Percentiles rank a stretch among this genome's conserved stretches.
These are phyloP conservation scores for Globisporangium nodosum DNA, from an alignment of 352 stramenopile species.

Conservation along the genomic window DNA sequence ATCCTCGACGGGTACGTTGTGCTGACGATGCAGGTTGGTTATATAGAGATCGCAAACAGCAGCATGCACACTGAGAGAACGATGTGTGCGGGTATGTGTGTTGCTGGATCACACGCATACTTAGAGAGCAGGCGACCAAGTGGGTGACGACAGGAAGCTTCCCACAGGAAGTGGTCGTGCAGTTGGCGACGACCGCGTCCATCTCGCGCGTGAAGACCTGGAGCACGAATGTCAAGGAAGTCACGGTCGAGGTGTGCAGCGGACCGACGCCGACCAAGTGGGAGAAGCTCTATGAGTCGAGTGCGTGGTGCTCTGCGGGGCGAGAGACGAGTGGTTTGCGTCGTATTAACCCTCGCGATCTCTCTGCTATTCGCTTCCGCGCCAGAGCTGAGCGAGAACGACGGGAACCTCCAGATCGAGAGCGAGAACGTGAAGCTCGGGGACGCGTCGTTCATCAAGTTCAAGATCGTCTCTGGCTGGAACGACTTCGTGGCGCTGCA, in stretches of 20 bases:
- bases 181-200: slow-evolving; percentile 69
- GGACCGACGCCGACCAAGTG: slow-evolving; percentile 70
- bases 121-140: slow-evolving; percentile 70
- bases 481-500: slow-evolving; percentile 75
- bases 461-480: slow-evolving; percentile 82
- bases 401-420: slow-evolving; percentile 79
- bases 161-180: slow-evolving; percentile 76
- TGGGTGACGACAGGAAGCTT: slow-evolving; percentile 82
- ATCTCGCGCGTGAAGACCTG: slow-evolving; percentile 79
- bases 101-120: neutral
- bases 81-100: neutral
- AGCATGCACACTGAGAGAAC: neutral
- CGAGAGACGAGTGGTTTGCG: neutral
- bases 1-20: slow-evolving; percentile 65
- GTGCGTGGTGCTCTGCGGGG: slow-evolving; percentile 28
- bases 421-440: slow-evolving; percentile 66
- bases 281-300: slow-evolving; percentile 72
- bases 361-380: neutral
- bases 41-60: neutral
- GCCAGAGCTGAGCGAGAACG: slow-evolving; percentile 71
- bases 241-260: slow-evolving; percentile 62
- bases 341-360: neutral
- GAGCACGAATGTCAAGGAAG: slow-evolving; percentile 69
- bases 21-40: too few species aligned
- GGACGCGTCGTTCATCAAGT: slow-evolving; percentile 78